These are phyloP conservation scores for Coemansia sp. DNA, from an alignment of 192 early-diverging fungal species.

Conservation along the genomic window DNA sequence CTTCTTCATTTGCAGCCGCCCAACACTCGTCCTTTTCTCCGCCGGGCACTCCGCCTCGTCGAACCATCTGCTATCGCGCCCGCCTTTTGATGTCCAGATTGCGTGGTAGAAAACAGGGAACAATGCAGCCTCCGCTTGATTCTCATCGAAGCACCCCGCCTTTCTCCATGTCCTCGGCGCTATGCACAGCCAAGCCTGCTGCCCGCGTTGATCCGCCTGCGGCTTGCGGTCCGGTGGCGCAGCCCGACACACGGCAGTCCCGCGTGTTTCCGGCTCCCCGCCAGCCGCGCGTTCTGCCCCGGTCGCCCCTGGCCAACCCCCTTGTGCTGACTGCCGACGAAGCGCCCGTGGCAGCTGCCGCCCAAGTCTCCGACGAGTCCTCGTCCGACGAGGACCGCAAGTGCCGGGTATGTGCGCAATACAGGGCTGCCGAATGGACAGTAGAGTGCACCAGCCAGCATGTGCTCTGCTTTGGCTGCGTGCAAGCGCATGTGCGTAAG, in stretches of 20 bases:
- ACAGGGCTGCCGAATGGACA: conserved; percentile 33
- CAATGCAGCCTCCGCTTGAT: conserved; percentile 1
- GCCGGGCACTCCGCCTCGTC: conserved; percentile 30
- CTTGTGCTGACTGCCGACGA: conserved; percentile 1
- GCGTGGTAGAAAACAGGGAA: conserved; percentile 18
- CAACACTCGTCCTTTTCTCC: conserved; percentile 52
- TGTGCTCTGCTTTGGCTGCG: conserved; percentile 45
- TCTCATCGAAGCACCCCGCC: conserved; percentile 6
- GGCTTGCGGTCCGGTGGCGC: not conserved
- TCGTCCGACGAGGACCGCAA: conserved; percentile 31
- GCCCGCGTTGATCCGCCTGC: not conserved
- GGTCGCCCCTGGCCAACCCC: conserved; percentile 49
- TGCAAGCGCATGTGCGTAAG: conserved; percentile 32
- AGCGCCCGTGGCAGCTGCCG: not conserved
- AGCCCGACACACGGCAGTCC: not conserved
- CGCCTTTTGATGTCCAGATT: conserved; percentile 35
- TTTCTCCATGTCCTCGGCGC: conserved; percentile 21
- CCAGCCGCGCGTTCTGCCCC: conserved; percentile 34
- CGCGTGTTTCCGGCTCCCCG: conserved; percentile 1
- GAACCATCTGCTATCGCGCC: conserved; percentile 44
- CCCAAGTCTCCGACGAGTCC: not conserved
- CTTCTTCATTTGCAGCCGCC: conserved; percentile 15
- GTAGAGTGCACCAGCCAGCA: conserved; percentile 30
- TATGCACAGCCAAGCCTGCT: conserved; percentile 3
- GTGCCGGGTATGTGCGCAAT: conserved; percentile 32